phyloP scores from a whole-genome alignment of 2,329 filamentous ascomycete genomes.

The Shiraia bambusicola region DNA sequence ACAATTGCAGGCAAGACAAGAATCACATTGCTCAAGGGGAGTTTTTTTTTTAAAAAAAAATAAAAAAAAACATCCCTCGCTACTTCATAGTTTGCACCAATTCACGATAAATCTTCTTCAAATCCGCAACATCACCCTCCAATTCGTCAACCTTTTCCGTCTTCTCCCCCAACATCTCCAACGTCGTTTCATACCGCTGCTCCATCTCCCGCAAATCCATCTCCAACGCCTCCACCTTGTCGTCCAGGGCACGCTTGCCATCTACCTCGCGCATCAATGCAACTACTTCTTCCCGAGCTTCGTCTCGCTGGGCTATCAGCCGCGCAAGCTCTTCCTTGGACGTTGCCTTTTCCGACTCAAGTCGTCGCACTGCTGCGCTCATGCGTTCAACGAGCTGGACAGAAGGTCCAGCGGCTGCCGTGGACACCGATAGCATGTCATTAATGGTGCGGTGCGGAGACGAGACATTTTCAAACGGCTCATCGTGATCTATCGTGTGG shows the following conservation, averaged over 20 bases:
- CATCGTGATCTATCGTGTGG: constrained; percentile 48
- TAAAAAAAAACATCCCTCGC: constrained; percentile 6
- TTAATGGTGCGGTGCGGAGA: constrained; percentile 65
- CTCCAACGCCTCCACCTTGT: constrained; percentile 66
- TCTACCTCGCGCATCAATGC: constrained; percentile 85
- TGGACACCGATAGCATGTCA: constrained; percentile 86
- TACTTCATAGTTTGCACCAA: constrained; percentile 82
- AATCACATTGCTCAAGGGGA: no score
- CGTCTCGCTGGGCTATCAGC: constrained; percentile 82
- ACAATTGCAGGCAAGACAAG: no score
- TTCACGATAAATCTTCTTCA: constrained; percentile 96
- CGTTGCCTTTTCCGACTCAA: constrained; percentile 89
- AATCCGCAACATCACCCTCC: constrained; percentile 80
- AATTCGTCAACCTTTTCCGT: constrained; percentile 93
- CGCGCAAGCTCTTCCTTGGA: constrained; percentile 82
- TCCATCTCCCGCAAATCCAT: constrained; percentile 68
- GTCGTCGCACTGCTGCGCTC: constrained; percentile 85
- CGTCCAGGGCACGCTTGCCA: constrained; percentile 61
- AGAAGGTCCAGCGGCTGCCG: constrained; percentile 83
- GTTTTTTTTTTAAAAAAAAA: no score
- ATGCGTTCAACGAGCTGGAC: constrained; percentile 96
- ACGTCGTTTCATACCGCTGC: constrained; percentile 80
- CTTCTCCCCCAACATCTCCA: constrained; percentile 96
- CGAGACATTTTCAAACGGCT: constrained; percentile 57
- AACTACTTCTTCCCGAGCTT: constrained; percentile 90